Base-by-base conservation (phyloP, 2,329 filamentous ascomycete genomes). In the Parastagonospora nodorum region DNA sequence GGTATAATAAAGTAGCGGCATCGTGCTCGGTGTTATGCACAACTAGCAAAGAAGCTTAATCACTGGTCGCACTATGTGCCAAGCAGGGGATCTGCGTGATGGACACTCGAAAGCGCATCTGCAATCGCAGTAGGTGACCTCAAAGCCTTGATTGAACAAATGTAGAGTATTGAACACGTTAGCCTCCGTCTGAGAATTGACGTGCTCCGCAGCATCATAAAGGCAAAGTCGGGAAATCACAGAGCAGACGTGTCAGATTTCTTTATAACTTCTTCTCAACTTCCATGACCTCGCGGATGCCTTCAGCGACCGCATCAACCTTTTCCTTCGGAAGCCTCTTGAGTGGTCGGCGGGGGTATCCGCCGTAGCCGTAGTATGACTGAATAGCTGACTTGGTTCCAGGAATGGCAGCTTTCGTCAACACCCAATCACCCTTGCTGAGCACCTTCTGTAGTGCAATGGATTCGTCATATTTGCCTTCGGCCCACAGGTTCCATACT, bases 301-400 rank as follows among this genome's bases (percentile, higher is more conserved):
- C 71, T 24, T 77, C 71, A n/a, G 68, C 69, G 16, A 78, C 66
- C 2, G 69, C 64, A 48, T 71, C 72, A 14, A 82, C 77, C 65
- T 78, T 79, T 33, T 82, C 84, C 64, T 84, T 74, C 35, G 83
- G 80, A 43, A 90, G 74, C 53, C 84, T 80, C 79, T 86, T 87
- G 59, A 92, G 80, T 45, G 90, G 90, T 63, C 82, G 80, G 53
- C 91, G 83, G 5, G 90, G 89, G 71, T 85, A 84, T 3, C 88
- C 89, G 27, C 90, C 90, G 70, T 95, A 95, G 42, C 90, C 90
- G 68, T 85, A 91, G 73, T 91, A 91, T 60, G 79, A 84, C 78
- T 94, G 86, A 63, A 95, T 86, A 9, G 88, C 89, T 60, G 84
- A 84, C 81, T 95, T 95, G 16, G 91, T 94, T n/a, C 89, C 90